Base-by-base conservation (phyloP, 495 filamentous ascomycete genomes). In the Lepidopterella palustris region DNA sequence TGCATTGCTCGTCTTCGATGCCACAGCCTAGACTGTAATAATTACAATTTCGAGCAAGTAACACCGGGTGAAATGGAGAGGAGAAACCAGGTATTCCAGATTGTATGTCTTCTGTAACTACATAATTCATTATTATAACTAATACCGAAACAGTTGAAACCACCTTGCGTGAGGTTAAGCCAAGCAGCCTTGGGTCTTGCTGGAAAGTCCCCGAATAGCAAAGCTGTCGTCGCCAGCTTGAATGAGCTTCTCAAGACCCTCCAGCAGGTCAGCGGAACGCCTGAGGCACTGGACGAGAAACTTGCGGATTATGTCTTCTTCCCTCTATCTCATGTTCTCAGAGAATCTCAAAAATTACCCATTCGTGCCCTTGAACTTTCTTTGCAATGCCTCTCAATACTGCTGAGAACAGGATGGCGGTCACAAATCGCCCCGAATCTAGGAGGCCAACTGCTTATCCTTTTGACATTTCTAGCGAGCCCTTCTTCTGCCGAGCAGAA, bases 271-370 rank as follows among this genome's bases (percentile, higher is more conserved):
- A 74, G 77, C 35, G 68, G 60, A 47, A 73, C 76, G 49, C 75
- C 80, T 31, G 72, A 75, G 18, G 74, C 78, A 0, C 75, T 97
- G 10, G 89, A 96, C 68, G 78, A 83, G 53, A 90, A 89, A 71
- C 75, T 97, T 25, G 93, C 91, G 6, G 90, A 97, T 71, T 99
- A 96, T 76, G 82, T 87, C 63, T 97, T 97, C 78, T 93, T 96
- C 64, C 93, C 93, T 0, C 74, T 99, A 0, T 89, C 88, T 1
- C 87, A 95, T 60, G 83, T 97, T 50, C 86, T 99, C 63, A 85
- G 88, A 56, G 79, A 84, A 52, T 85, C 85, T 52, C 82, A 90
- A 61, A 77, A 78, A 27, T 78, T 91, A 29, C 82, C 95, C 5
- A 80, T 87, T 27, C 80, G 81, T 29, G 83, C 87, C 23, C 70